Conservation (phyloP, 495 filamentous ascomycete genomes). For the Xylaria venustula region DNA sequence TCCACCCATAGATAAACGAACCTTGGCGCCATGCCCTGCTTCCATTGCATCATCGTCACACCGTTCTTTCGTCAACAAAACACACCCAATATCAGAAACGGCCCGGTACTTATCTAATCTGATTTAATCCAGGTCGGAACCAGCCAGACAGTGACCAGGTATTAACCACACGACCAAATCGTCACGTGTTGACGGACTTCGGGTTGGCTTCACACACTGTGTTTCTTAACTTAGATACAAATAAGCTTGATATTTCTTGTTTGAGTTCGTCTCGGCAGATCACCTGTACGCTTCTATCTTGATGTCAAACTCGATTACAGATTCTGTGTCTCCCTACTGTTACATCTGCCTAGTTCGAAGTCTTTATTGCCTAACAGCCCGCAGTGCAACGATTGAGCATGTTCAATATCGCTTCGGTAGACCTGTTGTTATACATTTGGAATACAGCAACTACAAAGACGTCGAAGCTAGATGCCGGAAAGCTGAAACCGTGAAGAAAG, state of each 20-base stretch:
- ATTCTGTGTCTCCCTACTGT: neutral
- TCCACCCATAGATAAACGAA: conserved; percentile 4
- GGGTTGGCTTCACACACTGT: neutral
- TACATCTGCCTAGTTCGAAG: neutral
- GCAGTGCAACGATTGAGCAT: neutral
- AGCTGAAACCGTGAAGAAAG: neutral
- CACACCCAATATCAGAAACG: neutral
- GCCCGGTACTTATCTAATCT: too few species aligned
- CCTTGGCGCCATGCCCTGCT: conserved; percentile 5
- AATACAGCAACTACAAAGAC: too few species aligned
- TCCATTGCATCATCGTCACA: neutral
- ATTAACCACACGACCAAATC: neutral
- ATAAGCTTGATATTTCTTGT: neutral
- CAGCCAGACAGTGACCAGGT: neutral
- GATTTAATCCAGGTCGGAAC: neutral
- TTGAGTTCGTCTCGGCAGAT: neutral
- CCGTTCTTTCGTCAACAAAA: neutral
- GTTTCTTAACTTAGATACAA: neutral
- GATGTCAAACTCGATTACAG: neutral
- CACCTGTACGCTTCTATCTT: neutral
- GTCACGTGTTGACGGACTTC: neutral
- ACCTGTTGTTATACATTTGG: neutral
- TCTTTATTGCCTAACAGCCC: too few species aligned
- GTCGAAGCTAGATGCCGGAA: neutral
- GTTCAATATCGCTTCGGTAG: neutral